A percentile compares a stretch with the other conserved stretches of the same genome.
These are phyloP conservation scores for Sesbania bispinosa DNA, from an alignment of 306 rosid genomes.

Conservation along the genomic window DNA sequence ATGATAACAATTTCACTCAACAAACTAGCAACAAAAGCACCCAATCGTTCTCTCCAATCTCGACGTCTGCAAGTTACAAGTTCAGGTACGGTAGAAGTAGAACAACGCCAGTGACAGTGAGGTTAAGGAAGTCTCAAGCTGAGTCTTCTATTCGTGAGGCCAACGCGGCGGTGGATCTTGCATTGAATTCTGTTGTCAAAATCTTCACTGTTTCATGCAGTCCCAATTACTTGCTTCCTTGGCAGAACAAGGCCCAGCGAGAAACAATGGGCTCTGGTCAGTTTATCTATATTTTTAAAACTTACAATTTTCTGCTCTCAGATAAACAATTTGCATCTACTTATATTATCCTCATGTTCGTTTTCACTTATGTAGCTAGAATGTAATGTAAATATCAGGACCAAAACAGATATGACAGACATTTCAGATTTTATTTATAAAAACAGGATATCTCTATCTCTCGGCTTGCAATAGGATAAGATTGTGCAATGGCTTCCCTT, in stretches of 20 bases:
- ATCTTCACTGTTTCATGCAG: slow-evolving; percentile 78
- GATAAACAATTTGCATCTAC: no score
- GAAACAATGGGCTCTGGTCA: slow-evolving; percentile 88
- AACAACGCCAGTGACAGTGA: not conserved
- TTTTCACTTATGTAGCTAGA: no score
- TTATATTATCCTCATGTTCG: no score
- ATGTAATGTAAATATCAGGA: not conserved
- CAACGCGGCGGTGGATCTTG: slow-evolving; percentile 53
- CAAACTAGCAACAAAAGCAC: not conserved
- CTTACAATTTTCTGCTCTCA: not conserved
- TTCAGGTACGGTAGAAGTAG: not conserved
- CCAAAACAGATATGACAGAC: not conserved
- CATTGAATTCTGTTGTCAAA: slow-evolving; percentile 86
- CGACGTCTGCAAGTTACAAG: slow-evolving; percentile 8
- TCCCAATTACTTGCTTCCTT: slow-evolving; percentile 82
- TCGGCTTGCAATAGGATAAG: no score
- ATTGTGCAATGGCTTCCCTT: no score
- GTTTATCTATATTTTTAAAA: not conserved
- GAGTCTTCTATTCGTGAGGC: not conserved
- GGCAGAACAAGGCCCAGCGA: slow-evolving; percentile 96
- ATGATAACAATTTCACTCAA: not conserved
- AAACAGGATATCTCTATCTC: no score
- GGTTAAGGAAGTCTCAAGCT: slow-evolving; percentile 22
- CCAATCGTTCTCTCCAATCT: not conserved
- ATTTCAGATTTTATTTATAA: not conserved